These are phyloP conservation scores for Diaporthe ilicicola DNA, from an alignment of 2,329 filamentous ascomycete genomes.

Conservation along the genomic window DNA sequence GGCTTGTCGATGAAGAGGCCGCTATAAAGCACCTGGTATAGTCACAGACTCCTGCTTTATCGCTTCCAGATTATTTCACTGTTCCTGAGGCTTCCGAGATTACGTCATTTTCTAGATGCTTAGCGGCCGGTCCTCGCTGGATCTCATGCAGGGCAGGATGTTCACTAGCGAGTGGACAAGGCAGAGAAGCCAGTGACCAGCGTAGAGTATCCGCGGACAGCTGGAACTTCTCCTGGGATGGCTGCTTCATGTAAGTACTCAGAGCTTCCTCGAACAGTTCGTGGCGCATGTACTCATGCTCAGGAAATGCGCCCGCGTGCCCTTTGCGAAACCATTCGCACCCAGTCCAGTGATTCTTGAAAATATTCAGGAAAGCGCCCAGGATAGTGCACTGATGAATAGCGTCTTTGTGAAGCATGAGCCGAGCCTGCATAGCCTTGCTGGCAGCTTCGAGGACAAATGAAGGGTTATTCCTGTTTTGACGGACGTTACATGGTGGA, in stretches of 20 bases:
- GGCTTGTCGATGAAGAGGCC: background rate
- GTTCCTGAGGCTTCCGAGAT: background rate
- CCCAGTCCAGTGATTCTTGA: background rate
- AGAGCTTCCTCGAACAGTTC: background rate
- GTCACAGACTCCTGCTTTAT: background rate
- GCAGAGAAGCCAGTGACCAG: background rate
- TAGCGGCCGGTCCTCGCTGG: background rate
- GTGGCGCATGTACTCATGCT: background rate
- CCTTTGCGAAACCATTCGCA: background rate
- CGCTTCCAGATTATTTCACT: rapidly evolving
- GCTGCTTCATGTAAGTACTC: background rate
- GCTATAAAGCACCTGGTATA: background rate
- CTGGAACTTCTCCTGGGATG: background rate
- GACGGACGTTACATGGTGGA: background rate
- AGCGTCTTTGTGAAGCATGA: background rate
- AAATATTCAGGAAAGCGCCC: background rate
- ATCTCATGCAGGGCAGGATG: background rate
- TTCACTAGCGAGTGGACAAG: background rate
- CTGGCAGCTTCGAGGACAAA: background rate
- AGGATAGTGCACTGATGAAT: background rate
- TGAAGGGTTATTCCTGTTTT: background rate
- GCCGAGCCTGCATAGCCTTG: background rate
- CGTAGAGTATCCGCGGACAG: background rate
- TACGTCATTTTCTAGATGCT: background rate
- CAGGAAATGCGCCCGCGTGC: background rate